Evolutionary conservation across 208 protist species (phyloP).

Genomic region (Crithidia expoeki): DNA sequence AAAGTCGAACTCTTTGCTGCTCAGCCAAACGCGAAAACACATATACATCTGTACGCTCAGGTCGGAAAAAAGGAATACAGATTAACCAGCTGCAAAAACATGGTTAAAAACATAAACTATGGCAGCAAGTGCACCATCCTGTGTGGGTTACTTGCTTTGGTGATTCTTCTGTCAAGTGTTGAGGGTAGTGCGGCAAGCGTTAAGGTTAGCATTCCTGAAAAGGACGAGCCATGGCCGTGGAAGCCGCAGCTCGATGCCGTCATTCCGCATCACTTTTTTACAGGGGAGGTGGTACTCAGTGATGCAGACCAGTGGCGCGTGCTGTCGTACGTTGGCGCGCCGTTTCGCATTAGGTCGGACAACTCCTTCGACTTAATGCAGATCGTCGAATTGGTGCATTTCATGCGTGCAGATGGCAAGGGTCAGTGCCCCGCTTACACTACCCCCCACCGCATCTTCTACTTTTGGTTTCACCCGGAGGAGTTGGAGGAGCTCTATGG

Average conservation of each 20-base stretch:
- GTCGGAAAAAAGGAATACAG: not conserved
- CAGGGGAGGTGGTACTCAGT: slow-evolving; percentile 11
- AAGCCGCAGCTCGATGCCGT: slow-evolving; percentile 23
- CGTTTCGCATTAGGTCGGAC: slow-evolving; percentile 18
- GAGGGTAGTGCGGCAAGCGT: not conserved
- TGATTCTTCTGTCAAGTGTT: not conserved
- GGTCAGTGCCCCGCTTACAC: slow-evolving; percentile 30
- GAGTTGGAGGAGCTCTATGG: slow-evolving; percentile 42
- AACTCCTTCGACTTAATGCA: slow-evolving; percentile 21
- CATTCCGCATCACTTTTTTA: slow-evolving; percentile 7
- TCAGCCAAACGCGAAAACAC: too few species aligned
- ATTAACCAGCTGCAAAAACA: not conserved
- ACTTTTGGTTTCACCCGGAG: slow-evolving; percentile 33
- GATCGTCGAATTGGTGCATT: slow-evolving; percentile 24
- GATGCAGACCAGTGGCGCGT: slow-evolving; percentile 29
- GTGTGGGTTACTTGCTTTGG: not conserved
- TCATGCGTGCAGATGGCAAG: slow-evolving; percentile 16
- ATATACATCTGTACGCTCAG: too few species aligned
- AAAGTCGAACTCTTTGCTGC: too few species aligned
- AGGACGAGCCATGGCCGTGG: slow-evolving; percentile 18
- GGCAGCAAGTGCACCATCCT: not conserved
- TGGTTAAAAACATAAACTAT: not conserved
- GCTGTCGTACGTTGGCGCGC: slow-evolving; percentile 36
- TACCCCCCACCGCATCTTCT: slow-evolving; percentile 14
- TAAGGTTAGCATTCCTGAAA: not conserved